Evolutionary conservation across 2,329 filamentous ascomycete species (phyloP).

Genomic region (Chaetomium sp.): DNA sequence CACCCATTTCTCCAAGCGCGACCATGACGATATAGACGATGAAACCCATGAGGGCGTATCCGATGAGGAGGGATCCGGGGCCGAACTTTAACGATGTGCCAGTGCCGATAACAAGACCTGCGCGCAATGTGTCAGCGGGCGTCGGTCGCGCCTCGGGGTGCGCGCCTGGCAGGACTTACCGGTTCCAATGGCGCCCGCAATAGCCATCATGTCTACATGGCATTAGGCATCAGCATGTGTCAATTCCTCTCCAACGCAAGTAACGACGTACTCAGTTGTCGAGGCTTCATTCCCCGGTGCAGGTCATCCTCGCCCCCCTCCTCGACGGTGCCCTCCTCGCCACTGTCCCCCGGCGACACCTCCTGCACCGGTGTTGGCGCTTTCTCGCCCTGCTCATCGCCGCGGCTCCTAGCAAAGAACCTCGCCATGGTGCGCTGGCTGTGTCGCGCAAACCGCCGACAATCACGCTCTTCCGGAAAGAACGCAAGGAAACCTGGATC

Average conservation of each 20-base stretch:
- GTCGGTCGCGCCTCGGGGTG: constrained; percentile 5
- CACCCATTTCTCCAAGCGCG: constrained; percentile 69
- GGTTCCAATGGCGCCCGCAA: constrained; percentile 44
- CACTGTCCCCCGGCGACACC: constrained; percentile 16
- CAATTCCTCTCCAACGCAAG: neutral
- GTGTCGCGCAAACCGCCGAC: neutral
- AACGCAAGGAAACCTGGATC: neutral
- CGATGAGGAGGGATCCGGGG: constrained; percentile 44
- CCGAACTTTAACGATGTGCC: constrained; percentile 54
- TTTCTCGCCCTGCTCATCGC: constrained; percentile 29
- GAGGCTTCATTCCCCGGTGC: constrained; percentile 39
- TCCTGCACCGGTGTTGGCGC: constrained; percentile 23
- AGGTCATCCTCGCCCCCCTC: constrained; percentile 34
- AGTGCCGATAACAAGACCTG: constrained; percentile 54
- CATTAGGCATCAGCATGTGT: constrained; percentile 6
- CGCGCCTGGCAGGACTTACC: constrained; percentile 19
- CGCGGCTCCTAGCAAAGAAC: constrained; percentile 23
- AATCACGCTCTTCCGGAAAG: neutral
- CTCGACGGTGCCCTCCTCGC: constrained; percentile 32
- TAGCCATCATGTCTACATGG: constrained; percentile 41
- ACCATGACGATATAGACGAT: constrained; percentile 66
- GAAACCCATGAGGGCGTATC: constrained; percentile 46
- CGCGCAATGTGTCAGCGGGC: constrained; percentile 13
- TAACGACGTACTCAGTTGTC: constrained; percentile 35
- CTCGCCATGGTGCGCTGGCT: constrained; percentile 21